Percentiles rank a stretch among this genome's conserved stretches.
These are phyloP conservation scores for Logfia minima DNA, from an alignment of 129 eudicot species.

Conservation along the genomic window DNA sequence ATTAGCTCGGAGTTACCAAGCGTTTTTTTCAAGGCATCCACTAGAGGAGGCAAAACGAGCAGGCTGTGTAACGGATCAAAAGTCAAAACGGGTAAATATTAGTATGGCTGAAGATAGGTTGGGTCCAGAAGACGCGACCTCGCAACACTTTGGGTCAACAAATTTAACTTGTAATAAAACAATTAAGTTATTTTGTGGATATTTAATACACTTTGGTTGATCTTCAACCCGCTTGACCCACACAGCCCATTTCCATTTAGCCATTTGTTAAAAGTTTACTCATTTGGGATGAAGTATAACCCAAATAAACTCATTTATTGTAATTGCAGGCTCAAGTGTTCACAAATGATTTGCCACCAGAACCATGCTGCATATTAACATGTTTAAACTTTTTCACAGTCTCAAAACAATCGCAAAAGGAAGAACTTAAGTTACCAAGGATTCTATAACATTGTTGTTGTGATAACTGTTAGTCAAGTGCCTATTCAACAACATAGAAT, in stretches of 20 bases:
- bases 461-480: slow-evolving; percentile 40
- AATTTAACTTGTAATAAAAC: too few species aligned
- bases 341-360: background rate
- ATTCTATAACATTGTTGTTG: slow-evolving; percentile 29
- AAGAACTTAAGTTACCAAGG: slow-evolving; percentile 32
- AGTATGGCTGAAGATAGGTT: too few species aligned
- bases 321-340: background rate
- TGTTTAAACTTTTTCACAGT: background rate
- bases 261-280: background rate
- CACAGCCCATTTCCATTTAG: background rate
- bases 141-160: too few species aligned
- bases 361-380: background rate
- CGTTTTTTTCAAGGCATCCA: background rate
- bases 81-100: background rate
- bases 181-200: background rate
- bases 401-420: slow-evolving; percentile 3
- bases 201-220: background rate
- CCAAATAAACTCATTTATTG: background rate
- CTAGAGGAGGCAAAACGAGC: background rate
- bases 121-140: too few species aligned
- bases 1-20: background rate
- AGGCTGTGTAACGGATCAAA: background rate
- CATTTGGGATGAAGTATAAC: background rate
- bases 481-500: slow-evolving; percentile 50
- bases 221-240: background rate